These are phyloP conservation scores for Lipomyces sp. DNA, from an alignment of 805 yeast species.

Conservation along the genomic window DNA sequence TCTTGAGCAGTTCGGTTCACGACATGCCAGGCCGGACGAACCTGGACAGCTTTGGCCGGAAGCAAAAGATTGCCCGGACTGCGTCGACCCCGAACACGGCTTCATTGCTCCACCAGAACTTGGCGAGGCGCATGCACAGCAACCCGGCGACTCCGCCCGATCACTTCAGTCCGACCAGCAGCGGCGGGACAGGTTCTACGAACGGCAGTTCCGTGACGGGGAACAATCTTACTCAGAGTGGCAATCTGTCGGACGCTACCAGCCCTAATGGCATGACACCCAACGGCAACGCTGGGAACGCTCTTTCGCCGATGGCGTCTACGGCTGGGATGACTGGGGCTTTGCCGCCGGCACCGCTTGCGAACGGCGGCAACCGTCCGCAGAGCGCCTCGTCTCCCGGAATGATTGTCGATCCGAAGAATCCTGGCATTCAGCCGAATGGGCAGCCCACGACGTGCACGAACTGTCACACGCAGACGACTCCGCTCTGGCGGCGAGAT, in stretches of 20 bases:
- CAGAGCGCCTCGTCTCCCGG: constrained; percentile 5
- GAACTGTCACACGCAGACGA: constrained; percentile 86
- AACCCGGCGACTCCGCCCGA: constrained; percentile 29
- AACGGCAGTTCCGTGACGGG: constrained; percentile 5
- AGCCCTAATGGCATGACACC: constrained; percentile 5
- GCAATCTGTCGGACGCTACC: constrained; percentile 11
- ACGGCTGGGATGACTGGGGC: constrained; percentile 5
- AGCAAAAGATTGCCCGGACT: constrained; percentile 30
- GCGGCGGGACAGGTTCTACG: constrained; percentile 1
- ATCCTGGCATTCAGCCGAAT: constrained; percentile 15
- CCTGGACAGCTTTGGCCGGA: constrained; percentile 27
- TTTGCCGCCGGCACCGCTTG: neutral
- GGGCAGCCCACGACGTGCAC: constrained; percentile 30
- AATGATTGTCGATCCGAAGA: constrained; percentile 14
- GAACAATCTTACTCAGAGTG: constrained; percentile 9
- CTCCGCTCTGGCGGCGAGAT: constrained; percentile 93
- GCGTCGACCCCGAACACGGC: constrained; percentile 24
- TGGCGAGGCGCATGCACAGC: constrained; percentile 26
- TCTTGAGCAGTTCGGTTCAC: constrained; percentile 14
- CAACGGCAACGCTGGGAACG: neutral
- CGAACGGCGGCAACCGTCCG: neutral
- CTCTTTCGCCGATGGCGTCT: neutral
- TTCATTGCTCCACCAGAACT: constrained; percentile 26
- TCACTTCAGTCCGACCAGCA: constrained; percentile 22
- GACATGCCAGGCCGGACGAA: constrained; percentile 18